These are phyloP conservation scores for Penicillium lividum DNA, from an alignment of 495 filamentous ascomycete species.

Conservation along the genomic window DNA sequence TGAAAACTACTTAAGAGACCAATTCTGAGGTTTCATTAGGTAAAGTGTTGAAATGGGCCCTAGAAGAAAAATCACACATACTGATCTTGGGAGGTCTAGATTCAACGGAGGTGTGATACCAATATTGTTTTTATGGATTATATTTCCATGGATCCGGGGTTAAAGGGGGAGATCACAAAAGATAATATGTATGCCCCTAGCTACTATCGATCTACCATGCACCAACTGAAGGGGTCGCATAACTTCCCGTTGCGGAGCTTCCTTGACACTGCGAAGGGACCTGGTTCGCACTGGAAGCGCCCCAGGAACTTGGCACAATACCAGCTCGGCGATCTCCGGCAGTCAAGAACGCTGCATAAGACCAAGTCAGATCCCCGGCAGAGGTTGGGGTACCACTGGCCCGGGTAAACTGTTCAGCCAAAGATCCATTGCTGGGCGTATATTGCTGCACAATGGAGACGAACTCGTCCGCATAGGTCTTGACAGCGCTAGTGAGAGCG, in stretches of 20 bases:
- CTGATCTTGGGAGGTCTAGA: no score
- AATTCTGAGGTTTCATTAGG: no score
- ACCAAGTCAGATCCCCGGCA: conserved; percentile 67
- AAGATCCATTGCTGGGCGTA: conserved; percentile 49
- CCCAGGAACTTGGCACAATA: conserved; percentile 18
- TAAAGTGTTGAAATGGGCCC: no score
- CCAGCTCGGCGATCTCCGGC: conserved; percentile 16
- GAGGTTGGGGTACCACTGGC: conserved; percentile 53
- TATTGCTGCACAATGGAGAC: conserved; percentile 50
- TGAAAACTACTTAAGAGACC: no score
- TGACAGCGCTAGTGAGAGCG: conserved; percentile 43
- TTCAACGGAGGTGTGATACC: no score
- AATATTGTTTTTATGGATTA: no score
- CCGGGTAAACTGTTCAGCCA: conserved; percentile 63
- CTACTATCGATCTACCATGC: conserved; percentile 9
- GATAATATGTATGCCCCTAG: neutral
- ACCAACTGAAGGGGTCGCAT: conserved; percentile 13
- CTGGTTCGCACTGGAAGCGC: conserved; percentile 12
- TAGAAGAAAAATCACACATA: no score
- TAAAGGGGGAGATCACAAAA: no score
- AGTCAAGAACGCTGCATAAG: conserved; percentile 27
- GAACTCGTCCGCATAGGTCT: conserved; percentile 52
- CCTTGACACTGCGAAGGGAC: conserved; percentile 18
- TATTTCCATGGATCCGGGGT: no score
- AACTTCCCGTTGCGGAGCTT: conserved; percentile 15